phyloP scores from a whole-genome alignment of 2,329 filamentous ascomycete species.

The Neofusicoccum cordaticola region DNA sequence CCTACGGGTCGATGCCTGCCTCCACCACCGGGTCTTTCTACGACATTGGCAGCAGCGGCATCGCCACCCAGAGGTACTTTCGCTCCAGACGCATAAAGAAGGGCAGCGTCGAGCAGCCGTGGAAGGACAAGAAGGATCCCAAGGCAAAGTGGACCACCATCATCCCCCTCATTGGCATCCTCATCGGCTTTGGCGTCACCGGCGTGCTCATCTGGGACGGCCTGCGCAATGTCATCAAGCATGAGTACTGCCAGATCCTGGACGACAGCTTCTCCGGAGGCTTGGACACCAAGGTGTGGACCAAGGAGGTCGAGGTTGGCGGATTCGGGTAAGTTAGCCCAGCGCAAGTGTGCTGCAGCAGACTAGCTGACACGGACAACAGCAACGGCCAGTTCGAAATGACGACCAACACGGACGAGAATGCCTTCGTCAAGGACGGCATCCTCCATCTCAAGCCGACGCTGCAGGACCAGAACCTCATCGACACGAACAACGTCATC shows the following conservation, averaged over 20 bases:
- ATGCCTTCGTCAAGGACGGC: conserved; percentile 69
- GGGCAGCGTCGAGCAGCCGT: conserved; percentile 72
- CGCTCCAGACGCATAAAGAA: conserved; percentile 71
- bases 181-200: conserved; percentile 65
- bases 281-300: conserved; percentile 63
- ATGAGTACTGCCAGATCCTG: conserved; percentile 69
- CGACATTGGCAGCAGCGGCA: conserved; percentile 32
- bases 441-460: conserved; percentile 74
- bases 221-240: conserved; percentile 65
- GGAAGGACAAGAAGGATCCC: conserved; percentile 69
- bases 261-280: conserved; percentile 63
- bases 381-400: conserved; percentile 79
- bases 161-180: conserved; percentile 69
- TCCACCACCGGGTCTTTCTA: conserved; percentile 40
- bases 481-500: conserved; percentile 65
- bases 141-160: conserved; percentile 87
- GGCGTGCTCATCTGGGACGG: conserved; percentile 76
- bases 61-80: conserved; percentile 55
- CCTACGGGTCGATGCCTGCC: conserved; percentile 43
- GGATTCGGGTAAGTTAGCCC: conserved; percentile 65
- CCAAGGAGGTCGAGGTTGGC: conserved; percentile 70
- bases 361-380: conserved; percentile 21
- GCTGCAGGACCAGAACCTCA: conserved; percentile 58
- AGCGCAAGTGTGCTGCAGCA: too few species aligned
- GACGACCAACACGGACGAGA: conserved; percentile 70